These are phyloP conservation scores for Magnolia kwangsiensis DNA, from an alignment of 164 flowering plant species.

Conservation along the genomic window DNA sequence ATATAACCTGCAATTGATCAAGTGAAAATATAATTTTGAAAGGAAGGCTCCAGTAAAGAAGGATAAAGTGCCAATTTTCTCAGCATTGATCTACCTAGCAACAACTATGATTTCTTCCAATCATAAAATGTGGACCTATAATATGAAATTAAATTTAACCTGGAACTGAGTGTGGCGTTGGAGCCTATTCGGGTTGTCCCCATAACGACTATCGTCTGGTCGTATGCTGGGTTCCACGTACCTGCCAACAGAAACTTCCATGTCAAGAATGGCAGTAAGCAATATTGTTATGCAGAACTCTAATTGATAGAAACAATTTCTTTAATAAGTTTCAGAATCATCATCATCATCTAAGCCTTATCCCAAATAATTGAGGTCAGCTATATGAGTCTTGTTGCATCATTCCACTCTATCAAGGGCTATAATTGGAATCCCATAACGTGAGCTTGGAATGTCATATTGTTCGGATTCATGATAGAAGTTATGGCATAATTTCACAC, in stretches of 20 bases:
- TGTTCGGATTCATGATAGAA: too few species aligned
- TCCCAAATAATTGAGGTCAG: too few species aligned
- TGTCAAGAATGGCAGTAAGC: conserved; percentile 4
- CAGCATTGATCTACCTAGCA: not conserved
- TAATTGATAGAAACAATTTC: not conserved
- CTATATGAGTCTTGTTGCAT: too few species aligned
- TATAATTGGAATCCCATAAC: too few species aligned
- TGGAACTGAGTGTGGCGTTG: conserved; percentile 97
- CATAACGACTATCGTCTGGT: conserved; percentile 99
- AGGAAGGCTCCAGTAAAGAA: too few species aligned
- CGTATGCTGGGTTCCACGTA: conserved; percentile 95
- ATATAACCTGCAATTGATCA: conserved; percentile 64
- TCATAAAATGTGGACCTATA: not conserved
- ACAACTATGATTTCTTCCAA: not conserved
- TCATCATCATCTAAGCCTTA: not conserved
- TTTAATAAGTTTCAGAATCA: not conserved
- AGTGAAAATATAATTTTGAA: not conserved
- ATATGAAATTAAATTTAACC: conserved; percentile 32
- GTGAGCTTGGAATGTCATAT: too few species aligned
- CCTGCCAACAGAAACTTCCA: conserved; percentile 38
- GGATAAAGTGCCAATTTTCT: too few species aligned
- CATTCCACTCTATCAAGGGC: too few species aligned
- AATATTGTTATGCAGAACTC: not conserved
- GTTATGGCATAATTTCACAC: too few species aligned
- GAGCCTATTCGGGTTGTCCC: conserved; percentile 95